Conservation (phyloP, 495 filamentous ascomycete genomes). For the Podospora didyma region DNA sequence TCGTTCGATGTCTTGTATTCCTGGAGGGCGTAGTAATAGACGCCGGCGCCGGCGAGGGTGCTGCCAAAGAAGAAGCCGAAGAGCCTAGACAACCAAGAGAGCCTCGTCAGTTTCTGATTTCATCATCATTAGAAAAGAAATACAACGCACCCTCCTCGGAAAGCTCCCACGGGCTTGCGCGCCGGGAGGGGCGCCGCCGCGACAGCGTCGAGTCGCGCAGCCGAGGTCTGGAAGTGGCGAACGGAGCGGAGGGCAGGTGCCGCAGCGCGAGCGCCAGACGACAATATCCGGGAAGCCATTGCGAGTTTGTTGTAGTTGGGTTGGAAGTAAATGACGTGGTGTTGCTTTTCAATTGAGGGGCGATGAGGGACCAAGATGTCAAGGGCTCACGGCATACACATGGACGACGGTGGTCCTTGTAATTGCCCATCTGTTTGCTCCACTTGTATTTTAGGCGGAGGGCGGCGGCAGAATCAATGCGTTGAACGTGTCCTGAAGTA, state of each 20-base stretch:
- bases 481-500: constrained; percentile 10
- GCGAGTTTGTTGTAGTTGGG: background rate
- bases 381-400: background rate
- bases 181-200: constrained; percentile 48
- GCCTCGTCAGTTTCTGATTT: background rate
- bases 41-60: constrained; percentile 68
- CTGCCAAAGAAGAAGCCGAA: constrained; percentile 92
- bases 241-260: constrained; percentile 15
- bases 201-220: constrained; percentile 37
- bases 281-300: constrained; percentile 48
- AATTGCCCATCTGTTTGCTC: constrained; percentile 7
- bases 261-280: constrained; percentile 32
- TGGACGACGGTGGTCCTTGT: background rate
- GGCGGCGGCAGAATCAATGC: constrained; percentile 12
- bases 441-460: constrained; percentile 19
- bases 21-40: constrained; percentile 88
- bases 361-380: background rate
- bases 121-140: background rate
- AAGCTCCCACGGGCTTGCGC: constrained; percentile 82
- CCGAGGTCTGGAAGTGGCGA: constrained; percentile 44
- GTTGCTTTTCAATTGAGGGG: background rate
- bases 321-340: background rate
- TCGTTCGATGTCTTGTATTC: constrained; percentile 95
- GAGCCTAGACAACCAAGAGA: constrained; percentile 49
- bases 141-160: constrained; percentile 79